These are phyloP conservation scores for Rhizoclosmatium globosum DNA, from an alignment of 192 early-diverging fungal species.

Conservation along the genomic window DNA sequence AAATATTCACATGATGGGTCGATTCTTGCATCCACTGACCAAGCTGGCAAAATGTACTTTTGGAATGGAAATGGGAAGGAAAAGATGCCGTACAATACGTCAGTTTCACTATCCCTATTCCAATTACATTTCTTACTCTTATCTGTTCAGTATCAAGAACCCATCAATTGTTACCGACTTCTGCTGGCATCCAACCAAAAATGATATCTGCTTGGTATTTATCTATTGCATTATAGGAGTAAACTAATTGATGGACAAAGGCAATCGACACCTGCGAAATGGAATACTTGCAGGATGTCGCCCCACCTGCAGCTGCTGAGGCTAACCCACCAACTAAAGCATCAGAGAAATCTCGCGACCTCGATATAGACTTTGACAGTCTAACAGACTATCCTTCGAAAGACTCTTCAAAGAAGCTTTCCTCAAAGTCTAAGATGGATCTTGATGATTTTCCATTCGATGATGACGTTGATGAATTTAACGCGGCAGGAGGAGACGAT, in stretches of 20 bases:
- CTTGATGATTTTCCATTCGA: constrained; percentile 44
- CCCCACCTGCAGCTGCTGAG: not conserved
- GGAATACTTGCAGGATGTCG: constrained; percentile 64
- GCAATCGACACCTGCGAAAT: constrained; percentile 61
- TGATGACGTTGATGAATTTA: constrained; percentile 57
- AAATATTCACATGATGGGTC: constrained; percentile 29
- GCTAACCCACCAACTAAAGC: not conserved
- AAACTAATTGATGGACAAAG: not conserved
- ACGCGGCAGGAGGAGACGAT: constrained; percentile 19
- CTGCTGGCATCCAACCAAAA: constrained; percentile 73
- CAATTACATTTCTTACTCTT: not conserved
- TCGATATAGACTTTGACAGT: constrained; percentile 6
- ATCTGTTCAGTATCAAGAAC: constrained; percentile 22
- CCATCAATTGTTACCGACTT: constrained; percentile 59
- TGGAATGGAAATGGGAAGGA: constrained; percentile 13
- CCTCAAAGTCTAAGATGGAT: not conserved
- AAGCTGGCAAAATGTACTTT: constrained; percentile 31
- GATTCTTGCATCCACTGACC: constrained; percentile 12
- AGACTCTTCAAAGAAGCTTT: no score
- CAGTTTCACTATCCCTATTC: not conserved
- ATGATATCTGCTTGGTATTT: constrained; percentile 67
- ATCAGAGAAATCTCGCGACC: not conserved
- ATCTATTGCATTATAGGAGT: not conserved
- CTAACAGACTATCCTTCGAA: not conserved
- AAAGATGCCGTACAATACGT: constrained; percentile 28